Evolutionary conservation across 495 filamentous ascomycete species (phyloP), one percentile per base, ranked within the genome.

Genomic region (Penicillium egyptiacum): DNA sequence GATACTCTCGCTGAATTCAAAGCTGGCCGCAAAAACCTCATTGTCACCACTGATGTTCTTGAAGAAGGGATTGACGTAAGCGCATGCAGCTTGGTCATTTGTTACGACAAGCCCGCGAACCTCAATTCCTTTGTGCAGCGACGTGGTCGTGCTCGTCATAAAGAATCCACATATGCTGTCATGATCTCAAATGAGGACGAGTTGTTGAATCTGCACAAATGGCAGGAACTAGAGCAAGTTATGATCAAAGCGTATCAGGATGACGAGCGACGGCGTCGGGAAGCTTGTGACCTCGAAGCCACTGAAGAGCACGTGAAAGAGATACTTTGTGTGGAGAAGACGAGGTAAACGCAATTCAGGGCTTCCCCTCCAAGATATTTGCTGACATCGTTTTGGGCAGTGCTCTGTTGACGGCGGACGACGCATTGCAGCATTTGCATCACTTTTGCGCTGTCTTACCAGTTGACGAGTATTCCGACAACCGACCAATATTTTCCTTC

Each of bases 51-150:
- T 0, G 88, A 83, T 62, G 92, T 92, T 1, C 74, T 96, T 0
- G 93, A 98, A 70, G 94, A 98, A 71, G 94, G 93, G 0, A 89
- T 98, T 39, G 93, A 97, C 68, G 81, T 97, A 3, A 86, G 87
- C 9, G 85, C 86, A 7, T 97, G 93, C 68, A 89, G 93, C 62
- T 65, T 91, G 31, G 91, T 97, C 12, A 78, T 96, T n/a, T 94
- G 91, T 64, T 96, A 89, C 63, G 84, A 96, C 57, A 73, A 79
- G 39, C 91, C 90, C 4, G 68, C 75, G 6, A 93, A 88, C 53
- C 71, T 96, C 28, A 93, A 92, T 63, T 88, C 90, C 0, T 96
- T 93, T 68, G 84, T 98, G 17, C 93, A 98, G 67, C 81, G 92
- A 20, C 84, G 93, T 16, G 93, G 93, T 1, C 79, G 94, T 52